Conservation (phyloP, 306 rosid genomes). For the Cyclanthera cordifolia region DNA sequence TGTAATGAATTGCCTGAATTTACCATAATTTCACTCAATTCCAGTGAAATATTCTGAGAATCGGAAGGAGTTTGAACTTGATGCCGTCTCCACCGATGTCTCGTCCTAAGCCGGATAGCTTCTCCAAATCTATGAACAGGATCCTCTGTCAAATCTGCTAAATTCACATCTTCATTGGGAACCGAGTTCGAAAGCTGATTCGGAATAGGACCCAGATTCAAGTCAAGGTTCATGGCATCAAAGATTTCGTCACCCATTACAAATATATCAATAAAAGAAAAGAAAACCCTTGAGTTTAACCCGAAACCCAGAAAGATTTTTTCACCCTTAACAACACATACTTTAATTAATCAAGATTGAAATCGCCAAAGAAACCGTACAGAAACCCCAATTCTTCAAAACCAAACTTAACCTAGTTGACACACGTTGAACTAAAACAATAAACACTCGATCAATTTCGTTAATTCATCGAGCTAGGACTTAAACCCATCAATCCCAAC, state of each 20-base stretch:
- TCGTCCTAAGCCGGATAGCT: conserved; percentile 38
- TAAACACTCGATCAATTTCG: neutral
- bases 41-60: conserved; percentile 36
- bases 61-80: conserved; percentile 30
- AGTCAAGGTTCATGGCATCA: conserved; percentile 85
- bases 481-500: neutral
- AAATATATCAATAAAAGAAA: neutral
- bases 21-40: conserved; percentile 52
- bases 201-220: conserved; percentile 83
- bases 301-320: conserved; percentile 4
- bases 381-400: conserved; percentile 10
- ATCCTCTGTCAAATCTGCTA: conserved; percentile 47
- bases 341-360: neutral
- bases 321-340: conserved; percentile 13
- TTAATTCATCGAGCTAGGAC: neutral
- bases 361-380: conserved; percentile 8
- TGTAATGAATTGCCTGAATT: conserved; percentile 34
- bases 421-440: neutral
- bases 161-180: conserved; percentile 32
- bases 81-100: conserved; percentile 51
- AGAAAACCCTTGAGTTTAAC: neutral
- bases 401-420: conserved; percentile 7
- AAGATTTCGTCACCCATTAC: conserved; percentile 75
- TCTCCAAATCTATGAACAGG: conserved; percentile 43
- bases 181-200: conserved; percentile 33